Conservation (phyloP, 2,329 filamentous ascomycete species). For the Ceratocystis cubensis region DNA sequence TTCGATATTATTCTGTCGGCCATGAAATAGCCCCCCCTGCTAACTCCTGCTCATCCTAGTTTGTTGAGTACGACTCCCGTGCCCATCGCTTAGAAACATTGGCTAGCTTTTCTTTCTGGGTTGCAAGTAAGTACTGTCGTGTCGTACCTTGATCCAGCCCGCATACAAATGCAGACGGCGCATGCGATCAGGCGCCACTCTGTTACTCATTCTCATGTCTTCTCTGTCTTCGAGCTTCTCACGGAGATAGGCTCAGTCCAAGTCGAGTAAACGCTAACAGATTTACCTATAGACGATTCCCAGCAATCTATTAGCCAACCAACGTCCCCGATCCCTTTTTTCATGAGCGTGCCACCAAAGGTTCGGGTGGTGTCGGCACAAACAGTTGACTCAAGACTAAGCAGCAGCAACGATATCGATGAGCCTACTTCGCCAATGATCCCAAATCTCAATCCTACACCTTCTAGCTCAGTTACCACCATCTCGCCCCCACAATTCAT, state of each 20-base stretch:
- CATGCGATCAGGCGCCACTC: not conserved
- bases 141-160: not conserved
- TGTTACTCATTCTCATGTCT: too few relatives aligned
- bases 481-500: conserved; percentile 25
- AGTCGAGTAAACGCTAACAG: not conserved
- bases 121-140: conserved; percentile 50
- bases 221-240: too few relatives aligned
- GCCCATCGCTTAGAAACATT: conserved; percentile 80
- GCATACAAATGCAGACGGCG: not conserved
- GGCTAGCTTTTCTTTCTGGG: conserved; percentile 90
- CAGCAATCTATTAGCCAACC: conserved; percentile 40
- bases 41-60: conserved; percentile 36
- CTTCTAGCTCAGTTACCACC: conserved; percentile 19
- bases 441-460: conserved; percentile 29
- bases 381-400: conserved; percentile 72
- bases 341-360: conserved; percentile 60
- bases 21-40: conserved; percentile 23
- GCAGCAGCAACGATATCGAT: conserved; percentile 50
- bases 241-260: not conserved
- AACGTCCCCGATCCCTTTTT: conserved; percentile 57
- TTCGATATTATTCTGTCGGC: too few relatives aligned
- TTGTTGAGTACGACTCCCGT: conserved; percentile 92
- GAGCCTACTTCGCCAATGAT: conserved; percentile 45
- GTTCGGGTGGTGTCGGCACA: conserved; percentile 76
- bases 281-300: conserved; percentile 32